Conservation (phyloP, 2,329 filamentous ascomycete genomes). For the Fusarium buharicum region DNA sequence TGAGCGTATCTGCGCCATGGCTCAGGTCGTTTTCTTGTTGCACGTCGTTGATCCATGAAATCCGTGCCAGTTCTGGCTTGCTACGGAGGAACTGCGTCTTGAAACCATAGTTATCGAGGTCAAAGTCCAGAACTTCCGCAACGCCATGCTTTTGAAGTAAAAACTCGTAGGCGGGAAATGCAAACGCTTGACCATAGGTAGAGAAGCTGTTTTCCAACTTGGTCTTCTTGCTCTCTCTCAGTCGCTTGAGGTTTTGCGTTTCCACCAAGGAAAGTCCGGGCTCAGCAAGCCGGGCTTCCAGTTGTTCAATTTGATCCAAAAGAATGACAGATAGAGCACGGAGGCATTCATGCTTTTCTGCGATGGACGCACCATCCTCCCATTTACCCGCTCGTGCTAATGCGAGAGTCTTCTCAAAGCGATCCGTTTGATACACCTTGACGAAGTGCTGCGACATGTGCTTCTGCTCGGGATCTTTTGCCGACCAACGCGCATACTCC, state of each 20-base stretch:
- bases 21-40: constrained; percentile 78
- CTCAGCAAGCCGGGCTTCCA: constrained; percentile 47
- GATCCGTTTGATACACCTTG: constrained; percentile 61
- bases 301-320: constrained; percentile 61
- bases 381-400: constrained; percentile 66
- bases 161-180: constrained; percentile 82
- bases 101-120: constrained; percentile 73
- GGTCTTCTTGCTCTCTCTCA: constrained; percentile 57
- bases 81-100: constrained; percentile 83
- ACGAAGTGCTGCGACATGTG: constrained; percentile 58
- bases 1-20: constrained; percentile 76
- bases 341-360: constrained; percentile 67
- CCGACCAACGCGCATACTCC: constrained; percentile 64
- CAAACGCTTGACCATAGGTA: constrained; percentile 73
- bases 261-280: constrained; percentile 46
- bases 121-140: constrained; percentile 75
- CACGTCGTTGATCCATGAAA: constrained; percentile 96
- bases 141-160: constrained; percentile 75
- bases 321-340: constrained; percentile 66
- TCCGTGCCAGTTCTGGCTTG: constrained; percentile 75
- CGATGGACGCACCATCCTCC: constrained; percentile 67
- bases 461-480: constrained; percentile 57
- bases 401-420: constrained; percentile 62
- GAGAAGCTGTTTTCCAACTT: constrained; percentile 67
- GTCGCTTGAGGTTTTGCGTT: constrained; percentile 45